Percentiles rank a stretch among this genome's conserved stretches.
Conservation (phyloP, 257 asterid species). For the Nicotiana otophora region DNA sequence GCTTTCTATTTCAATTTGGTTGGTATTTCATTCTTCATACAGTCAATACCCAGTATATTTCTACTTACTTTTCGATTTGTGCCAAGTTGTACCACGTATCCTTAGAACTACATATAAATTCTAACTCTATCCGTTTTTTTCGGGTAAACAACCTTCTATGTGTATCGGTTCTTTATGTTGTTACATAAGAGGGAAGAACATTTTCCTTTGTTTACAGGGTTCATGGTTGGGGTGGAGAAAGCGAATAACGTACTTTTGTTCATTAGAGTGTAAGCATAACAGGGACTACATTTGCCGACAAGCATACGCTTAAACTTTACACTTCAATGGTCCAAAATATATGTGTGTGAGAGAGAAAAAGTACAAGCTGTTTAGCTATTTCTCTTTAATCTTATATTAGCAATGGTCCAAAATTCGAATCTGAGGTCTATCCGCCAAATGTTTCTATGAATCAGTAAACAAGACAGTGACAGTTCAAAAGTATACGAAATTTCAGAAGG, state of each 20-base stretch:
- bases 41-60: no score
- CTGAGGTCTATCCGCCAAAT: not conserved
- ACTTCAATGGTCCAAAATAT: conserved; percentile 1
- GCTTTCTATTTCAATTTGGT: no score
- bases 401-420: not conserved
- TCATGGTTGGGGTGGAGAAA: not conserved
- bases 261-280: not conserved
- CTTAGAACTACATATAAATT: no score
- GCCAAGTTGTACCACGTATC: no score
- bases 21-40: no score
- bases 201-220: not conserved
- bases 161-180: not conserved
- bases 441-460: not conserved
- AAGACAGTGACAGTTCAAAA: not conserved
- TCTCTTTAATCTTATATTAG: not conserved
- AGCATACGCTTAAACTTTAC: not conserved
- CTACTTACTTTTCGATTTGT: no score
- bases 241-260: not conserved
- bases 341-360: not conserved
- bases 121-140: no score
- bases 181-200: not conserved
- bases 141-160: not conserved
- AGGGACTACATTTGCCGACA: not conserved
- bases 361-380: not conserved
- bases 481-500: not conserved